Evolutionary conservation across 179 eudicot genomes (phyloP), one percentile per base, ranked within the genome.

Genomic region (Silene coronaria): DNA sequence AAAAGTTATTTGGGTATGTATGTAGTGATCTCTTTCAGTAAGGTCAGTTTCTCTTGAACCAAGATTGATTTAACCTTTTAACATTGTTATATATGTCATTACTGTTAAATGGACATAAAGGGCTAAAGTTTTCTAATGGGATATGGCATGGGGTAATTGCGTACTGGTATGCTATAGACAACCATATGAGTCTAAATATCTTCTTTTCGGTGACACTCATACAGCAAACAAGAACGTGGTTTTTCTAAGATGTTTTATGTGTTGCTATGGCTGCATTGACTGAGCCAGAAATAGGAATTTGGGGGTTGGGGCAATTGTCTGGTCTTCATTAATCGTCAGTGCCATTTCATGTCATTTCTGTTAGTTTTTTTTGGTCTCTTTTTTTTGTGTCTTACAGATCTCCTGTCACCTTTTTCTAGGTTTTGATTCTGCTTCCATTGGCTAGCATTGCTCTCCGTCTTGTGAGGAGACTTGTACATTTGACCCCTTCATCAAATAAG

Each of bases 361-460:
- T 14, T n/a, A n/a, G n/a, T 16, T 53, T 51, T 16, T 53, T 38
- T 17, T 45, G 34, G 0, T 57, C 59, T 73, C 19, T 9, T 26
- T 2, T 11, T 16, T 3, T 6, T 21, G 2, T 66, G 9, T 42
- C 32, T 72, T 64, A 6, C 53, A 30, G 24, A n/a, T 7, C 62
- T 57, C 42, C 62, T 75, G 19, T 64, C 69, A 60, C 45, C 42
- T 53, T 48, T 71, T 78, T 74, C 58, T 75, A 95, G 99, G 89
- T 95, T 74, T 75, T 95, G 83, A 81, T 96, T 77, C 84, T 96
- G 72, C 85, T 93, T 79, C 99, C 99, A 17, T 74, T 91, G 21
- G 91, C 91, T 72, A 91, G 93, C 80, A 84, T 92, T 82, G 97
- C 97, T 66, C 83, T 77, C 34, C 89, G 97, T 30, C 75, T 89